phyloP scores from a whole-genome alignment of 495 filamentous ascomycete genomes.

The Penicillium nucicola region DNA sequence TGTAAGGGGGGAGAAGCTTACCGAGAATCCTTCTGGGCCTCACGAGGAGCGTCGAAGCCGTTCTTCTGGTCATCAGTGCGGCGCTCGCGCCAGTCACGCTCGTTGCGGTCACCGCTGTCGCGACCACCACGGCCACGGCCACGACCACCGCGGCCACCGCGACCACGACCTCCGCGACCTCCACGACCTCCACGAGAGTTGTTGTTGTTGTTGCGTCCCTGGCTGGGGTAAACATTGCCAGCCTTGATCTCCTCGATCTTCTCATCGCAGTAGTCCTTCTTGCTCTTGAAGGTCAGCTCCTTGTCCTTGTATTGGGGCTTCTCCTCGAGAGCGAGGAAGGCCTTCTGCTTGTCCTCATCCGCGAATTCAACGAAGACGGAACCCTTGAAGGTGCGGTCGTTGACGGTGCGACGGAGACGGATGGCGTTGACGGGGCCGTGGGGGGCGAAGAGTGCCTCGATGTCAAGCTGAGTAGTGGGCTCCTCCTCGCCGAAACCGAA shows the following conservation, averaged over 20 bases:
- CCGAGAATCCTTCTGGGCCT: conserved; percentile 45
- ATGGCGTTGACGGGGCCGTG: conserved; percentile 79
- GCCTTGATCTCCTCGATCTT: conserved; percentile 74
- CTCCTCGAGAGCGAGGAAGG: conserved; percentile 74
- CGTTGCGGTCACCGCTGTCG: conserved; percentile 37
- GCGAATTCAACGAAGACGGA: conserved; percentile 93
- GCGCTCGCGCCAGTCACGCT: conserved; percentile 66
- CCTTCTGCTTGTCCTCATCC: conserved; percentile 66
- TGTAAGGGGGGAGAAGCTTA: conserved; percentile 17
- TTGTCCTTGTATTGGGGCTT: conserved; percentile 77
- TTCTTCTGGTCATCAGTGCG: conserved; percentile 62
- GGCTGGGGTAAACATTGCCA: conserved; percentile 61
- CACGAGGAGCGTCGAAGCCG: conserved; percentile 48
- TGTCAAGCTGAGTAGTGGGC: conserved; percentile 78
- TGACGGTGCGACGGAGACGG: conserved; percentile 73
- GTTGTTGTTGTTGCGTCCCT: conserved; percentile 25
- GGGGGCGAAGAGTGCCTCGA: conserved; percentile 85
- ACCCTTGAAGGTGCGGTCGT: conserved; percentile 73
- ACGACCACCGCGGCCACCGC: conserved; percentile 29
- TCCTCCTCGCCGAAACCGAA: conserved; percentile 88
- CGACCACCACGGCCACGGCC: conserved; percentile 28
- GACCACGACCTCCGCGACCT: conserved; percentile 26
- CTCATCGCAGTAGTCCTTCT: conserved; percentile 78
- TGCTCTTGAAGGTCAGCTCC: conserved; percentile 73
- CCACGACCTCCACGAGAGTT: conserved; percentile 28